Conservation (phyloP, 768 basidiomycete species). For the Sporobolomyces roseus region DNA sequence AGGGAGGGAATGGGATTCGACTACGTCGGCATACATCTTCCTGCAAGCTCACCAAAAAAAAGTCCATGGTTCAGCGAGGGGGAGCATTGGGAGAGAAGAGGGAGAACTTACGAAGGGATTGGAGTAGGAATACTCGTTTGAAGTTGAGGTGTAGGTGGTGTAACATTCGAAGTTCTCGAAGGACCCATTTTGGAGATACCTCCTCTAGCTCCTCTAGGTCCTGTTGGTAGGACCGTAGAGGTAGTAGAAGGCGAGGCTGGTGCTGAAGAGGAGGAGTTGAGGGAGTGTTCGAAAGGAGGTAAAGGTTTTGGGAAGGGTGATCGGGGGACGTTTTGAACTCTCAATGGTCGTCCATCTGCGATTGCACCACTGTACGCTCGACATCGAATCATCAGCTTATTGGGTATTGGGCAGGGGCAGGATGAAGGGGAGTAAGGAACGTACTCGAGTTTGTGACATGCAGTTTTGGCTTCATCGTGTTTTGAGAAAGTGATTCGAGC, state of each 20-base stretch:
- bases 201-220: background rate
- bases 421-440: background rate
- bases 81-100: background rate
- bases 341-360: constrained; percentile 34
- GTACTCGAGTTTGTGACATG: constrained; percentile 35
- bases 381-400: background rate
- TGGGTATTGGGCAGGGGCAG: background rate
- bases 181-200: background rate
- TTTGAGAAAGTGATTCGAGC: constrained; percentile 32
- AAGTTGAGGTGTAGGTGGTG: too few relatives aligned
- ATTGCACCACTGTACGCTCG: constrained; percentile 29
- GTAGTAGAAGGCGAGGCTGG: background rate
- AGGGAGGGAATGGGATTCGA: background rate
- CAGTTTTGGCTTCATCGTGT: constrained; percentile 21
- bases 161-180: background rate
- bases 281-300: constrained; percentile 7
- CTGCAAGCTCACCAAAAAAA: background rate
- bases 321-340: constrained; percentile 8
- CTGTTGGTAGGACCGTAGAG: too few relatives aligned
- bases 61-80: background rate
- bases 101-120: constrained; percentile 10
- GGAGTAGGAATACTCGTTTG: too few relatives aligned
- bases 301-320: constrained; percentile 11
- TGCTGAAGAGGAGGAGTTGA: background rate
- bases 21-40: constrained; percentile 28